These are phyloP conservation scores for Eucalyptus caleyi DNA, from an alignment of 345 rosid genomes.

Conservation along the genomic window DNA sequence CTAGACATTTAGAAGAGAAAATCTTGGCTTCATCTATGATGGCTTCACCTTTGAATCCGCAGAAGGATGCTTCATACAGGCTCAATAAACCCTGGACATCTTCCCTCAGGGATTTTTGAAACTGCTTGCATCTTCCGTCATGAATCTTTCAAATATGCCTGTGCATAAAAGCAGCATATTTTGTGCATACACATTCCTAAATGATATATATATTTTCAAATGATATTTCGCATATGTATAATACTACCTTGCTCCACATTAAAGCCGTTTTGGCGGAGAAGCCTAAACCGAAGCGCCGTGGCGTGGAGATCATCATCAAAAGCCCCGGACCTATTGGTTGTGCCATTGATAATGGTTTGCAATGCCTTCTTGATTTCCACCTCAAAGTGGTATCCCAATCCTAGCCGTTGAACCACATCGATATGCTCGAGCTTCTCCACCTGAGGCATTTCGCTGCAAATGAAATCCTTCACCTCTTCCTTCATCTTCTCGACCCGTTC, in stretches of 20 bases:
- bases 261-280: slow-evolving; percentile 7
- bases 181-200: neutral
- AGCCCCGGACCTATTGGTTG: no score
- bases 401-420: slow-evolving; percentile 4
- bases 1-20: neutral
- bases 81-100: slow-evolving; percentile 5
- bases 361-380: neutral
- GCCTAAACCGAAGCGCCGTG: slow-evolving; percentile 3
- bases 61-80: slow-evolving; percentile 8
- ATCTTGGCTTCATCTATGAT: slow-evolving; percentile 1
- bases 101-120: neutral
- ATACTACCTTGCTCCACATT: slow-evolving; percentile 3
- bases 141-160: neutral
- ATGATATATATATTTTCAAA: neutral
- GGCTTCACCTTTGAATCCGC: slow-evolving; percentile 1
- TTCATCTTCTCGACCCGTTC: neutral
- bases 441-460: neutral
- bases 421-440: neutral
- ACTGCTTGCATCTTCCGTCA: neutral
- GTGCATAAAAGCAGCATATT: neutral
- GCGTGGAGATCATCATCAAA: neutral
- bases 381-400: slow-evolving; percentile 3
- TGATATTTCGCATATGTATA: neutral
- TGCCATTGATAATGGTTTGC: neutral
- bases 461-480: neutral